Conservation (phyloP, 2,329 filamentous ascomycete species). For the Claviceps cyperi region DNA sequence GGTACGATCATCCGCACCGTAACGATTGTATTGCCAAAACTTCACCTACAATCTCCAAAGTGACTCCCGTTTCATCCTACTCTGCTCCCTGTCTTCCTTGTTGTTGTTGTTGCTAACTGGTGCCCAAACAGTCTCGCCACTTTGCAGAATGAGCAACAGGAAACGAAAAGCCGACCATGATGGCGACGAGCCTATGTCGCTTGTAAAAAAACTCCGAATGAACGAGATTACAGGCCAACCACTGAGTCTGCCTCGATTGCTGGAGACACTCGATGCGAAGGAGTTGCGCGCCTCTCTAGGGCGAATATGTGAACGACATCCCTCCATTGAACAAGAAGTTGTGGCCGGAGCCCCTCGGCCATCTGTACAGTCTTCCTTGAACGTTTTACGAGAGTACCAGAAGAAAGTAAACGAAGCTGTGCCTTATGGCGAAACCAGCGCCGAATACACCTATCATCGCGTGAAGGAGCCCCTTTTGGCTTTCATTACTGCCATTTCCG, state of each 20-base stretch:
- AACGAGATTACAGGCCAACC: conserved; percentile 51
- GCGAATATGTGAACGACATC: conserved; percentile 79
- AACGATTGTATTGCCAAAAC: background rate
- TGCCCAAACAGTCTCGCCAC: conserved; percentile 23
- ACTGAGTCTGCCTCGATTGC: conserved; percentile 51
- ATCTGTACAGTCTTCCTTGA: conserved; percentile 63
- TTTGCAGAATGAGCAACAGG: conserved; percentile 38
- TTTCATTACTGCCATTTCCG: conserved; percentile 76
- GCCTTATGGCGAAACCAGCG: conserved; percentile 70
- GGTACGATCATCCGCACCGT: conserved; percentile 27
- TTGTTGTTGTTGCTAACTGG: background rate
- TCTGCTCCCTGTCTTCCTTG: background rate
- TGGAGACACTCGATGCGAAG: conserved; percentile 80
- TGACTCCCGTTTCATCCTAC: background rate
- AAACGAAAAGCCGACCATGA: conserved; percentile 86
- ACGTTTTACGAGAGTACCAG: conserved; percentile 73
- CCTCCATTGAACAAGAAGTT: conserved; percentile 73
- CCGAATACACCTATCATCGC: conserved; percentile 90
- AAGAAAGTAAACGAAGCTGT: conserved; percentile 62
- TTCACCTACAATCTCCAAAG: background rate
- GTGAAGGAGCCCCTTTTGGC: conserved; percentile 68
- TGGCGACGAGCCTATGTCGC: conserved; percentile 77
- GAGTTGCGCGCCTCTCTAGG: conserved; percentile 79
- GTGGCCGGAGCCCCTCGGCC: conserved; percentile 75
- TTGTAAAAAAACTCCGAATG: conserved; percentile 46